Evolutionary conservation across 805 yeast species (phyloP).

Genomic region (Starmera pachycereana): DNA sequence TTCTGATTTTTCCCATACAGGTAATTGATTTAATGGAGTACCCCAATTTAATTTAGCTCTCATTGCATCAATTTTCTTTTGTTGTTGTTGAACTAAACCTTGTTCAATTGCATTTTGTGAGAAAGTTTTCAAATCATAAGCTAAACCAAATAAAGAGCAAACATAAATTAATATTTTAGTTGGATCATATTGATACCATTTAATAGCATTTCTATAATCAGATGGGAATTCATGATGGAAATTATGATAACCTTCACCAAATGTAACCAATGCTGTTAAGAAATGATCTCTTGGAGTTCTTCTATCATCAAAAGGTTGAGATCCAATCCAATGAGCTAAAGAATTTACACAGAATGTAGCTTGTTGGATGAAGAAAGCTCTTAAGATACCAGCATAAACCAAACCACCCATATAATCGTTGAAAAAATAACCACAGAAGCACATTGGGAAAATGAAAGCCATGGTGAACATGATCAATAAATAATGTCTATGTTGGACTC

Average conservation of each 20-base stretch:
- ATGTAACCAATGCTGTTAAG: conserved; percentile 71
- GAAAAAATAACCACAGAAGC: conserved; percentile 44
- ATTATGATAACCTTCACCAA: conserved; percentile 86
- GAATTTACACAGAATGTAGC: conserved; percentile 84
- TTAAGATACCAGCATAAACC: conserved; percentile 63
- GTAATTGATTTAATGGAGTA: conserved; percentile 50
- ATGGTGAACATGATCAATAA: conserved; percentile 47
- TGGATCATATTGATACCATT: conserved; percentile 85
- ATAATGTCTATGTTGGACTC: conserved; percentile 22
- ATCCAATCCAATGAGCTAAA: conserved; percentile 79
- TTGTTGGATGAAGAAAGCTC: conserved; percentile 66
- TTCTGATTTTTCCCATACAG: conserved; percentile 63
- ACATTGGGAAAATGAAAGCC: conserved; percentile 53
- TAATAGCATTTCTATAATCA: conserved; percentile 79
- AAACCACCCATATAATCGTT: conserved; percentile 65
- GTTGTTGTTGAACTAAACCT: conserved; percentile 74
- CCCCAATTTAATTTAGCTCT: conserved; percentile 68
- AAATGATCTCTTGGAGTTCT: conserved; percentile 82
- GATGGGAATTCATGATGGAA: conserved; percentile 89
- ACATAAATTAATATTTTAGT: conserved; percentile 41
- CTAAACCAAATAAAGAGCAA: conserved; percentile 51
- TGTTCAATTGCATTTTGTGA: conserved; percentile 68
- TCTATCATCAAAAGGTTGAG: conserved; percentile 78
- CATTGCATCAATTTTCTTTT: conserved; percentile 62
- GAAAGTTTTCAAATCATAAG: conserved; percentile 59